Base-by-base conservation (phyloP, 2,329 filamentous ascomycete genomes). In the Orbilia blumenaviensis region DNA sequence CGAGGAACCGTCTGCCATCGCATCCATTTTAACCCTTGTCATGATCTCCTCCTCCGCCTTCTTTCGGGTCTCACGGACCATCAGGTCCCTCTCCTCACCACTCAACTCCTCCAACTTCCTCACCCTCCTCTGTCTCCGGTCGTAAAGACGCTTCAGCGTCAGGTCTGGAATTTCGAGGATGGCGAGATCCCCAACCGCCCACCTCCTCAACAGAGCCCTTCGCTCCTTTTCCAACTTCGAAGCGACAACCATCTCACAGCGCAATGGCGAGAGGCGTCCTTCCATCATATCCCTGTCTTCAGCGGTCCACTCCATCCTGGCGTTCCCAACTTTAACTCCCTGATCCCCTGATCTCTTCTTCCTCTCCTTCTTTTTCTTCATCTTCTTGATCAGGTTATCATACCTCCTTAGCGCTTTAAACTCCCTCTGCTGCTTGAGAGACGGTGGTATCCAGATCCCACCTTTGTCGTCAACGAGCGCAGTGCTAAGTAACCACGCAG, bases 31-130 rank as follows among this genome's bases (percentile, higher is more conserved):
- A 23, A 56, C 52, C 52, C 52, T 10, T 1, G 5, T 8, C 52
- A 56, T 56, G 0, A 9, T 14, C 6, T 38, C 18, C 52, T 32
- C 32, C 9, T 38, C 52, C 16, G 16, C 52, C 1, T 9, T n/a
- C 32, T 32, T 56, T 7, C 25, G 52, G 52, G 52, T 38, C 29
- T 56, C 52, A 38, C 52, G 52, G 32, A 56, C 52, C 38, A 56
- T 56, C 52, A 12, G 52, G 32, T 23, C 25, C 10, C 23, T 21
- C 25, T 56, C 52, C 32, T 56, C 32, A 8, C 14, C n/a, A 16
- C 16, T 23, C 52, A 56, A 16, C 16, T 38, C 52, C 18, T 29
- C 38, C 29, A 56, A 14, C 3, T 18, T 25, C 32, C 52, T 56
- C 52, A 27, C 10, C 32, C 2, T 25, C 10, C 52, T 32, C 8